Evolutionary conservation across 2,329 filamentous ascomycete species (phyloP), one percentile per base, ranked within the genome.

Genomic region (Biscogniauxia marginata): DNA sequence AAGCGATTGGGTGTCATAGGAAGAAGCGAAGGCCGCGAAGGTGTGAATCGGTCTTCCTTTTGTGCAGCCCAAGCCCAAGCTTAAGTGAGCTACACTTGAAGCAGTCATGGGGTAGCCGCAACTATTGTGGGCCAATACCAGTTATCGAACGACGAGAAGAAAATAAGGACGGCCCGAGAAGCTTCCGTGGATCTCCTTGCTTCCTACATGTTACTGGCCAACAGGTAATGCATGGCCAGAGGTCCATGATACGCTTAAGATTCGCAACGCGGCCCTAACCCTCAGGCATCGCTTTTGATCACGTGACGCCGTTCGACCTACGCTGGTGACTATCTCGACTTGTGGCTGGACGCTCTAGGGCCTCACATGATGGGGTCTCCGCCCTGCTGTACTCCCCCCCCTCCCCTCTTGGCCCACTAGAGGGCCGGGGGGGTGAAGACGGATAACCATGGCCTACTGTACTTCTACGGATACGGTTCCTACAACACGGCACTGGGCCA

Each of bases 1-100:
- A 13, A 81, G 79, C 2, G 66, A 62, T 0, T 86, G 82, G 83
- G 59, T 80, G 24, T 57, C 69, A 11, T 71, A 59, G 65, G 68
- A 70, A 48, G 65, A 65, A 58, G 66, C 63, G 19, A 70, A 62
- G 54, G 50, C 55, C 34, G 55, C 55, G 45, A 45, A 46, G 46
- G 11, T 34, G 11, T 62, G 54, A 61, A 20, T 5, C 19, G 46
- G 18, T 51, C 39, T 30, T 50, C 16, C 19, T 24, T 56, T 21
- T 53, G 22, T 19, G 30, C 11, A 25, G 45, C 16, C 19, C 21
- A 39, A 19, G 13, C 20, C 45, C 11, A 16, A 16, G 30, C 21
- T 20, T 25, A 22, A 22, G 23, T 57, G 43, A 53, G n/a, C 20
- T 25, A 6, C 30, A 25, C 25, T 9, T 39, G n/a, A 39, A 9